Conservation (phyloP, 768 basidiomycete species). For the Collybia mongolica region DNA sequence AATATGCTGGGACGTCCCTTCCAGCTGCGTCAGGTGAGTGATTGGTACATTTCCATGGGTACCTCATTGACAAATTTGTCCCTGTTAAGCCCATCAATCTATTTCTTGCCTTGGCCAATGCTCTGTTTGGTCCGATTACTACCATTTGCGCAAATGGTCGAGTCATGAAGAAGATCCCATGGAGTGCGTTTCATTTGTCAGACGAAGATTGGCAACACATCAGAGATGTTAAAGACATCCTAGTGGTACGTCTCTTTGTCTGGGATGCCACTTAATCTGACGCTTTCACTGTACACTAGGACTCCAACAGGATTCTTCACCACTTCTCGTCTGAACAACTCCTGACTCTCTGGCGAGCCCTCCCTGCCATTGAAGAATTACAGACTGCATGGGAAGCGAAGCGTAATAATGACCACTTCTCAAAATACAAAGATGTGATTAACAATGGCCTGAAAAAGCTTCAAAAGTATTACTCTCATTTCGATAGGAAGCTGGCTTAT, state of each 20-base stretch:
- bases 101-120: background rate
- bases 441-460: conserved; percentile 21
- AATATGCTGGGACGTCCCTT: too few species aligned
- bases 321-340: background rate
- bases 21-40: background rate
- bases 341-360: too few species aligned
- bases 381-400: too few species aligned
- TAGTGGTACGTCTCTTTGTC: background rate
- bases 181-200: too few species aligned
- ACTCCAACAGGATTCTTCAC: background rate
- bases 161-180: too few species aligned
- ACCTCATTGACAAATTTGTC: background rate
- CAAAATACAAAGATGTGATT: conserved; percentile 17
- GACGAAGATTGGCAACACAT: background rate
- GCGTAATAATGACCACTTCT: conserved; percentile 1
- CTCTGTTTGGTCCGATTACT: background rate
- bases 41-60: background rate
- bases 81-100: background rate
- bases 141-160: too few species aligned
- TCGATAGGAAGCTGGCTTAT: conserved; percentile 16
- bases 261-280: background rate
- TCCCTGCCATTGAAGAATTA: too few species aligned
- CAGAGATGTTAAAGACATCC: background rate
- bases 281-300: background rate
- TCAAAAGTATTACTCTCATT: conserved; percentile 16